Base-by-base conservation (phyloP, 139 green algal species). In the Chlorella sp. region DNA sequence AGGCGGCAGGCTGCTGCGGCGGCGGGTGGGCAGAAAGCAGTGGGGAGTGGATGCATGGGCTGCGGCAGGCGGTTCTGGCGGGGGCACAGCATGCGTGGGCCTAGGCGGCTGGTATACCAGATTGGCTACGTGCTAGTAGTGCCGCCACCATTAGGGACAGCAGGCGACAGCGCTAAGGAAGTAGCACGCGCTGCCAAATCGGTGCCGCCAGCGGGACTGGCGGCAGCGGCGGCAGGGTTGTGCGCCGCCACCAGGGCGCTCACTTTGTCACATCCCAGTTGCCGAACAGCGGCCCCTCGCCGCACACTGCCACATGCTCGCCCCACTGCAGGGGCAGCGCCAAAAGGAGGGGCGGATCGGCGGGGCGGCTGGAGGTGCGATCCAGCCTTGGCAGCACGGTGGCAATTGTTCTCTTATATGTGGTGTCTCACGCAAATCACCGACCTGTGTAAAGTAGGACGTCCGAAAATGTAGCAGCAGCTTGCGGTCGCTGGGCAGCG, bases 281-380 rank as follows among this genome's bases (percentile, higher is more conserved):
- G 32, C 91, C 91, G 61, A 93, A 89, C 61, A 88, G 42, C 7
- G 71, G 66, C 2, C 88, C 91, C 34, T 86, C 53, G n/a, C 91
- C 91, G 19, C 78, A 91, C 40, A 93, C 71, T 9, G 91, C 91
- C 24, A 93, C 48, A 19, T 88, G 82, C 83, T 93, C 57, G n/a
- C 91, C 91, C 91, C 91, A 93, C 81, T 90, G 76, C 86, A 76
- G 18, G 37, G 60, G 39, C 16, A 21, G 30, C 1, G 42, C 48
- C 32, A 39, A 19, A 40, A 53, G 5, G 42, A 34, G 24, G 40
- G 61, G 37, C 0, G 1, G 42, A 76, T 60, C 34, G 21, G 37
- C 0, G 1, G 42, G 57, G n/a, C 34, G 21, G 7, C 9, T 57
- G 48, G 48, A 9, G 48, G 48, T 9, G 48, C 48, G 48, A 57